Percentiles rank a stretch among this genome's conserved stretches.
Conservation (phyloP, 2,329 filamentous ascomycete species). For the Neonectria neomacrospora region DNA sequence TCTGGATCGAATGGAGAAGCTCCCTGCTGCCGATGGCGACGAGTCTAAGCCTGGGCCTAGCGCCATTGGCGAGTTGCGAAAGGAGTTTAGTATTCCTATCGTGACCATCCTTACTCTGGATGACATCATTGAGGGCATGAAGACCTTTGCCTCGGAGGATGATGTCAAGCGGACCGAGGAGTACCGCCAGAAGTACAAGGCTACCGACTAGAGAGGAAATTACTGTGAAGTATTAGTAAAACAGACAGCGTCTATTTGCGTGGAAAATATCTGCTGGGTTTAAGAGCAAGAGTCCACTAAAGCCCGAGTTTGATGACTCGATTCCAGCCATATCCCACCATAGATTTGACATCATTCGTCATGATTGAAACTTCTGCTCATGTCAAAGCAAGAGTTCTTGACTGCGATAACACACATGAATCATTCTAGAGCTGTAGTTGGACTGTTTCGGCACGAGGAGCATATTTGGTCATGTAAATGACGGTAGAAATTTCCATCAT, state of each 20-base stretch:
- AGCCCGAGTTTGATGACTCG: not conserved
- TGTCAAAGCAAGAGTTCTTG: not conserved
- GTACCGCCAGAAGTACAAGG: conserved; percentile 75
- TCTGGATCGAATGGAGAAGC: conserved; percentile 87
- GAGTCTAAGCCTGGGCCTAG: conserved; percentile 77
- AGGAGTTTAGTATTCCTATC: conserved; percentile 86
- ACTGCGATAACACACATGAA: not conserved
- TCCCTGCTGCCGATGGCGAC: conserved; percentile 71
- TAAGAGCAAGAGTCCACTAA: not conserved
- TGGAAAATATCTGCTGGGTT: not conserved
- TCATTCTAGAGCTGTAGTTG: not conserved
- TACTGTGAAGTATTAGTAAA: not conserved
- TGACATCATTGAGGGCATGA: conserved; percentile 80
- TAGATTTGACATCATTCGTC: not conserved
- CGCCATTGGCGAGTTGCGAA: conserved; percentile 86
- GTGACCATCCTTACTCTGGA: conserved; percentile 84
- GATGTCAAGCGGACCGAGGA: conserved; percentile 76
- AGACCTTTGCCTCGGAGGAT: conserved; percentile 68
- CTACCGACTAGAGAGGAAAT: conserved; percentile 58
- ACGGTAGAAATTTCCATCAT: not conserved
- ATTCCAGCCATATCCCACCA: not conserved
- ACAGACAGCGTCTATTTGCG: not conserved
- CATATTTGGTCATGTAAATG: not conserved
- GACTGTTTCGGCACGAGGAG: not conserved
- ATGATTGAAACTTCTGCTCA: not conserved